These are phyloP conservation scores for Suhomyces prunicola DNA, from an alignment of 805 yeast species.

Conservation along the genomic window DNA sequence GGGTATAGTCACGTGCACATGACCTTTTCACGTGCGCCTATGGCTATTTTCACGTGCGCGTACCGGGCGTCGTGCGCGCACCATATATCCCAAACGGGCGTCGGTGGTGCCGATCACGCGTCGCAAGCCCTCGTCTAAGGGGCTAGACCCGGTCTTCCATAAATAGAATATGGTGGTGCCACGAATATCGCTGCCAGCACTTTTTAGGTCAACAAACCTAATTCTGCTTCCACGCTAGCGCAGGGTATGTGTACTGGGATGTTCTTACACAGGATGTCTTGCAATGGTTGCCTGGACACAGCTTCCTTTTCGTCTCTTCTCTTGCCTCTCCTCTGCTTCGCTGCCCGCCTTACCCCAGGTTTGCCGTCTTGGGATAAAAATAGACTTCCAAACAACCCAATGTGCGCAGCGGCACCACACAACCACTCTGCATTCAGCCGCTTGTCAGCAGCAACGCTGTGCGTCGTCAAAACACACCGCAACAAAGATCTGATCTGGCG, in stretches of 20 bases:
- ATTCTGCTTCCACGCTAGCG: background rate
- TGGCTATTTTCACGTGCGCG: too few species aligned
- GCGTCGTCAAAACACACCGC: background rate
- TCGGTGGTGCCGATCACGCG: too few species aligned
- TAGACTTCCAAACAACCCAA: background rate
- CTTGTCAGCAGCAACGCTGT: background rate
- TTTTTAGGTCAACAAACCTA: background rate
- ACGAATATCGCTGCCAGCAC: background rate
- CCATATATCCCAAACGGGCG: background rate
- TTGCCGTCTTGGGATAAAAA: background rate
- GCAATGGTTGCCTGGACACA: background rate
- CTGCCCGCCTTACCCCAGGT: background rate
- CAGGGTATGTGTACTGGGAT: too few species aligned
- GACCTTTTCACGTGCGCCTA: background rate
- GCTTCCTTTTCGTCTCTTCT: too few species aligned
- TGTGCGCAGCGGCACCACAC: background rate
- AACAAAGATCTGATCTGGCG: background rate
- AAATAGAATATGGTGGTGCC: background rate
- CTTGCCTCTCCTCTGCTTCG: too few species aligned
- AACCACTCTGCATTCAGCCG: background rate
- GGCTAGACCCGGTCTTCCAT: background rate
- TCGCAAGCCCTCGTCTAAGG: background rate
- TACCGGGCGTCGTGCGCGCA: background rate
- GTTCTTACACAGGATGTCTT: too few species aligned
- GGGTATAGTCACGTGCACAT: too few species aligned